Base-by-base conservation (phyloP, 805 yeast species). In the Spathaspora gorwiae region DNA sequence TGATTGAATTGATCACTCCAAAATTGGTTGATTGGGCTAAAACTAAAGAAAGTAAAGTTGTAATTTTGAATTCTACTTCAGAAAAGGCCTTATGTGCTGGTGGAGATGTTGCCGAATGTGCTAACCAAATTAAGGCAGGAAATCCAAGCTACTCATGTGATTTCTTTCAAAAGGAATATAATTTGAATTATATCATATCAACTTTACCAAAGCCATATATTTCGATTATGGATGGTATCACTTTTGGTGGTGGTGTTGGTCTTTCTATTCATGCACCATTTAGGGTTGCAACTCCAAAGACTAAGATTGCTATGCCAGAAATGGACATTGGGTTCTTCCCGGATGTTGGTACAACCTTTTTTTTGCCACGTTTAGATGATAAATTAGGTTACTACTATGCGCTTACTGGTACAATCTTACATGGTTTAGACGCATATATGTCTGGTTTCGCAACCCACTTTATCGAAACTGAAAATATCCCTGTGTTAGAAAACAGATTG, bases 161-260 rank as follows among this genome's bases (percentile, higher is more conserved):
- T 47, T 87, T 85, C 66, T 92, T 94, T 71, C 78, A 80, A 48
- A 62, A 74, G 45, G 98, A 92, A 66, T 92, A 94, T 69, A 80
- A 83, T 49, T 69, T 94, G 57, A 83, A 94, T 70, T 86, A 83
- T 58, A 68, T 84, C 42, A 72, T 90, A 48, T 83, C 95, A 8
- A 83, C 92, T n/a, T 90, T 81, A 55, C 71, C 82, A 47, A 92
- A 90, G 70, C 98, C 98, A 1, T 76, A 87, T 48, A 83, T 94
- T n/a, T 73, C 95, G 0, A 58, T 89, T 34, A 83, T 86, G 81
- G 84, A 94, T 60, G 97, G 98, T 19, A 87, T 92, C 55, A 88
- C 92, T 26, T 89, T 94, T 96, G 99, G 98, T 45, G 98, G 98
- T 43, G 98, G 98, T 55, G 96, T 90, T 37, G 98, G 99, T 5